Base-by-base conservation (phyloP, 306 rosid species). In the Fragaria nilgerrensis region DNA sequence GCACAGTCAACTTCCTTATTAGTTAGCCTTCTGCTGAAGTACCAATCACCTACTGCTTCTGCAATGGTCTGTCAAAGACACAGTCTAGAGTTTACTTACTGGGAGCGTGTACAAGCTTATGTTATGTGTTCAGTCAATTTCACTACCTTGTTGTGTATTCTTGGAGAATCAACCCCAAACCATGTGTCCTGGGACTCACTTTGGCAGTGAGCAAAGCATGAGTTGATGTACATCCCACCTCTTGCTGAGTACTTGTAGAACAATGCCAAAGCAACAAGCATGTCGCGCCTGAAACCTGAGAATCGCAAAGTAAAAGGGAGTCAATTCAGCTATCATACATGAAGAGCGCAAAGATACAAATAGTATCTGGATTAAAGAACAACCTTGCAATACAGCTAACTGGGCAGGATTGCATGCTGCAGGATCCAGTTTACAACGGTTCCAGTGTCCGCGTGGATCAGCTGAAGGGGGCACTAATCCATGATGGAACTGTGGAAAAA, bases 121-220 rank as follows among this genome's bases (percentile, higher is more conserved):
- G 47, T 65, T 36, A 45, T 20, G 63, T 15, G 13, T 64, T 25
- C 20, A 6, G 27, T 49, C 50, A 12, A 41, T 36, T 73, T 48
- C 20, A 36, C 17, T 20, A 92, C 98, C 98, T 84, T 91, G 66
- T 86, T 72, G 62, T 88, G 88, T 78, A 92, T 78, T 82, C 76
- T 91, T 53, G 99, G 97, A 55, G 98, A 89, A 78, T 89, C 93
- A 47, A 3, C 77, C 44, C 68, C 90, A 85, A 88, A 88, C 99
- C 99, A 96, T 25, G 98, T 92, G n/a, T 96, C 97, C 77, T 87
- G 94, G 4, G 75, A 85, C 83, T 96, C 99, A 75, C 98, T 92
- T 85, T 96, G 99, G 90, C 99, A 92, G 75, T 96, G 99, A 75
- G 97, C 97, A 80, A 96, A 96, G 76, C 99, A 96, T 61, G 99